A percentile compares a stretch with the other conserved stretches of the same genome.
Conservation (phyloP, 805 yeast species). For the Yarrowia divulgata region DNA sequence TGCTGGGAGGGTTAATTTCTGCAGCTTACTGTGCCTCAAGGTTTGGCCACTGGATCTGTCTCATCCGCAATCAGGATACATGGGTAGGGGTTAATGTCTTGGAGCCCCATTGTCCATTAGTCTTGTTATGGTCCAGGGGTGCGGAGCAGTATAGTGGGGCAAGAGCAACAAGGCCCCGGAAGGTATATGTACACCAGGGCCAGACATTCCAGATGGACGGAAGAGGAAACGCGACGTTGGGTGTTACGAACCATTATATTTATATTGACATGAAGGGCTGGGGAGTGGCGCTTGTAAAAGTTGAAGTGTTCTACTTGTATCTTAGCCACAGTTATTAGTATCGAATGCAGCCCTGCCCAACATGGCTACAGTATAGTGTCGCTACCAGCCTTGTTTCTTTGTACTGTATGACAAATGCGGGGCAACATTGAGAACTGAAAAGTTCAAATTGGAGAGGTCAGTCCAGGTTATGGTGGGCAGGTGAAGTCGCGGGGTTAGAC, state of each 20-base stretch:
- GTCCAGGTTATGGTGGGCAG: background rate
- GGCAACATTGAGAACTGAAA: background rate
- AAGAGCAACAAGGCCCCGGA: slow-evolving; percentile 6
- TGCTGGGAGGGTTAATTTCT: slow-evolving; percentile 25
- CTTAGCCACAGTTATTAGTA: too few relatives aligned
- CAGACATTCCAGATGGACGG: background rate
- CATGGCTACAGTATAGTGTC: background rate
- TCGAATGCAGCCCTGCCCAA: too few relatives aligned
- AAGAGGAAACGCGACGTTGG: background rate
- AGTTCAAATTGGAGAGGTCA: background rate
- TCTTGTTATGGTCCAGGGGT: slow-evolving; percentile 27
- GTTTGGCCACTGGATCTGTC: slow-evolving; percentile 10
- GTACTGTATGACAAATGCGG: slow-evolving; percentile 8
- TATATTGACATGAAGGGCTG: too few relatives aligned
- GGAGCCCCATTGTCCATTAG: slow-evolving; percentile 1
- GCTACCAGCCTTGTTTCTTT: background rate
- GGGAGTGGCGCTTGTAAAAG: too few relatives aligned
- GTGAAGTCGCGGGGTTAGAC: background rate
- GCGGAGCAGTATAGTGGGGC: slow-evolving; percentile 13
- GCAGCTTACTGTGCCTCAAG: background rate
- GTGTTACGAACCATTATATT: background rate
- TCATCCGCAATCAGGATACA: background rate
- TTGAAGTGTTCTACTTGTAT: too few relatives aligned
- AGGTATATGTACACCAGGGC: too few relatives aligned
- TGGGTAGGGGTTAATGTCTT: slow-evolving; percentile 3